These are phyloP conservation scores for Fusarium mexicanum DNA, from an alignment of 2,329 filamentous ascomycete species.

Conservation along the genomic window DNA sequence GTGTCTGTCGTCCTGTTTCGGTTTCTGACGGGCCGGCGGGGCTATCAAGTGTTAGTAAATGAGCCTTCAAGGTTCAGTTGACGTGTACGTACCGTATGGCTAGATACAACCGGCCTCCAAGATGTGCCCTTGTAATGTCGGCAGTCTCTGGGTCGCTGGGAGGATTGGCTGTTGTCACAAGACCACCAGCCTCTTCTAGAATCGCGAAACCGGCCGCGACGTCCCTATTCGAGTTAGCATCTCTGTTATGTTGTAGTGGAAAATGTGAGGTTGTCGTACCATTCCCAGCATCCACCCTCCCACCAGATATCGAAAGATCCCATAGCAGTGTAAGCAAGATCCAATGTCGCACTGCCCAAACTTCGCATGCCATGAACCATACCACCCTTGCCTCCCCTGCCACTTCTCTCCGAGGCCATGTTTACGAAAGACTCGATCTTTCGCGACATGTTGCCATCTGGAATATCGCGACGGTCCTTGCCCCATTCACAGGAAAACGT, in stretches of 20 bases:
- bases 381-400: conserved; percentile 72
- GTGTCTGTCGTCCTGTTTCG: conserved; percentile 72
- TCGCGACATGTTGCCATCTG: conserved; percentile 73
- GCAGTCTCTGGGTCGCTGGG: conserved; percentile 66
- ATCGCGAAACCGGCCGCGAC: conserved; percentile 80
- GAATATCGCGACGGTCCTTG: conserved; percentile 74
- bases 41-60: conserved; percentile 48
- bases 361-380: conserved; percentile 83
- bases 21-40: conserved; percentile 69
- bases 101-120: conserved; percentile 76
- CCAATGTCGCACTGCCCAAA: conserved; percentile 77
- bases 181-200: conserved; percentile 76
- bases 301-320: conserved; percentile 84
- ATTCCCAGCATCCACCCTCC: conserved; percentile 86
- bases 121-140: conserved; percentile 65
- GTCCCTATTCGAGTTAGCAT: conserved; percentile 60
- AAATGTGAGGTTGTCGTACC: conserved; percentile 52
- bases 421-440: conserved; percentile 81
- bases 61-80: too few relatives aligned
- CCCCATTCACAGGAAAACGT: conserved; percentile 83
- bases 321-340: conserved; percentile 79
- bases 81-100: conserved; percentile 65
- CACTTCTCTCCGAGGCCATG: conserved; percentile 74
- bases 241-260: fast-evolving
- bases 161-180: conserved; percentile 79